Base-by-base conservation (phyloP, 1,284 basidiomycete species). In the Microbotryomycetes sp. region DNA sequence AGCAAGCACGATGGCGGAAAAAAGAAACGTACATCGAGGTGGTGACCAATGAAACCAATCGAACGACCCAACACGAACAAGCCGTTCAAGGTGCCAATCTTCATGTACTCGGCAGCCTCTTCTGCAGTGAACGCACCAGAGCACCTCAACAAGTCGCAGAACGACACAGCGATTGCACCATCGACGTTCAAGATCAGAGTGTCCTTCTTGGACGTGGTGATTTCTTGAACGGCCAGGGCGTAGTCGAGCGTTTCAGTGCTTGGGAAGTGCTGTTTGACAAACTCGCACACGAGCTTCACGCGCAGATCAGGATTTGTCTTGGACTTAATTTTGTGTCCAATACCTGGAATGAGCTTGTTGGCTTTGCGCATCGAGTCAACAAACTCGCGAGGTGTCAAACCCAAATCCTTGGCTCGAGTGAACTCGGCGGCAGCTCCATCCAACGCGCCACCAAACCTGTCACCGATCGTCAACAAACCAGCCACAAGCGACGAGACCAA, bases 381-480 rank as follows among this genome's bases (percentile, higher is more conserved):
- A 74, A 97, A 97, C 79, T 98, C 94, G 74, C 94, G 85, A 26
- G 94, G 92, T 12, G 92, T 96, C 73, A 93, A 82, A 61, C 93
- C 94, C 36, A 86, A 87, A 76, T 92, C 89, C 60, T 87, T 84
- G 58, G 92, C 94, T 65, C 84, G 81, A 23, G 90, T 90, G 84
- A 98, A 97, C 87, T 97, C 96, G 66, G 84, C 75, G 36, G 94
- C 94, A 64, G 94, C 94, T 80, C 96, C 93, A 76, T 97, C 94
- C 68, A 98, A 85, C n/a, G 94, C 94, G 80, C 94, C 94, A 81
- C 94, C 94, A 79, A 98, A 98, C 70, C 92, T 89, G 80, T 89
- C 90, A 76, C 94, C 94, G 73, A 97, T 98, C 69, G 94, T 97
- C 75, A 98, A 82, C 64, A 97, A 84, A 83, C 94, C 94, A 63